Evolutionary conservation across 768 basidiomycete genomes (phyloP), one percentile per base, ranked within the genome.

Genomic region (Tulasnella sp.): DNA sequence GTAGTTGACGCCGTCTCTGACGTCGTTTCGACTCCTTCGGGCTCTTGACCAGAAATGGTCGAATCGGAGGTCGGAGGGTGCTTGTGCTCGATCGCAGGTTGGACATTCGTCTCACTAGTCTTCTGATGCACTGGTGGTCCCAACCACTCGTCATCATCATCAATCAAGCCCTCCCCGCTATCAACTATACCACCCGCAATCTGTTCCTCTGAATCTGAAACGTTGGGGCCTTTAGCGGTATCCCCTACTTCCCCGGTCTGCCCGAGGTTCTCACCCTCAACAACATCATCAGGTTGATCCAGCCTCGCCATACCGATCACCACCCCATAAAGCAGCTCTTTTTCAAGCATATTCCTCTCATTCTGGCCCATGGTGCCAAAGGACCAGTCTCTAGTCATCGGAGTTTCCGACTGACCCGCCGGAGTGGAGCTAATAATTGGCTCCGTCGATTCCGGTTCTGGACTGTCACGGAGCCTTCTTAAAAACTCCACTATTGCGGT

Each of bases 301-400:
- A 96, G 70, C 19, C 79, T 71, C 7, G 87, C 87, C 72, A 96
- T 84, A 27, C 89, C 91, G 46, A 95, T 80, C 49, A 93, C 80
- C 56, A 96, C 80, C 31, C 88, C 86, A 48, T 83, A 74, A 5
- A 93, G 62, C 37, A 96, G 73, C 66, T 93, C 90, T 28, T 77
- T 73, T 60, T 85, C 80, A 56, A 95, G 77, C 62, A 86, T 65
- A 4, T 67, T 67, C 51, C 82, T 70, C 58, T 87, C 78, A 19
- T 65, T 59, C 34, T 46, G 60, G 4, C 73, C 73, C n/a, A n/a
- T n/a, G n/a, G n/a, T n/a, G n/a, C n/a, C n/a, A n/a, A n/a, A n/a
- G n/a, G 62, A 86, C 81, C 1, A 75, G 64, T 6, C 74, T 75
- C 31, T 37, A 33, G 12, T 16, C 49, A 51, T 15, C 3, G 49